Base-by-base conservation (phyloP, 495 filamentous ascomycete species). In the Chlorociboria aeruginascens region DNA sequence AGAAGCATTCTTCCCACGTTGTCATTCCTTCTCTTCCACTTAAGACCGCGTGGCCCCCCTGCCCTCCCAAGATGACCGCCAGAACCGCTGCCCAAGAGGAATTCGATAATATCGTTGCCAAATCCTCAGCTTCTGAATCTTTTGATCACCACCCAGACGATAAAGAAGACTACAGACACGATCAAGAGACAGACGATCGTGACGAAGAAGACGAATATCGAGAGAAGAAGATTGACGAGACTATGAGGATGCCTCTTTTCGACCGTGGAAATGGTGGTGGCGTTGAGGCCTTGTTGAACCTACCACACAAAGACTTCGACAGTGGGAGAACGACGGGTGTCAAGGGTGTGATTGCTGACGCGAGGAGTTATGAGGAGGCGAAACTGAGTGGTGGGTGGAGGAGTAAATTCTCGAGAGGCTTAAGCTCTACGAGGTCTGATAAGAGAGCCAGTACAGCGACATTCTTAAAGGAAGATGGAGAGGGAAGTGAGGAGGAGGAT, bases 331-430 rank as follows among this genome's bases (percentile, higher is more conserved):
- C 67, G 17, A 93, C 93, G n/a, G 92, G 92, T 25, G 93, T 95
- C 46, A 97, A 97, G 69, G 92, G 92, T 54, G 92, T 98, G 63
- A 96, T 98, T 51, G 89, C 93, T 54, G 92, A 98, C 60, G 92
- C 92, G 20, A 78, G 85, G 52, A 81, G 85, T 45, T 97, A 89
- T 60, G 89, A 96, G 65, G 77, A 81, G 45, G 87, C 89, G 4
- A 52, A 48, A 32, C 17, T 44, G 30, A 53, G 13, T 32, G 49
- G 51, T 9, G 48, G 48, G 6, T 46, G 46, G 40, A 43, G 50
- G 20, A 37, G 28, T 6, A 45, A 32, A 32, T 28, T 33, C 16
- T 38, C 48, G 28, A 40, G 46, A 11, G 30, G 28, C 1, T 32
- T 10, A 2, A 60, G 47, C 33, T 31, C 14, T 7, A 43, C 28